Evolutionary conservation across 306 rosid species (phyloP).

Genomic region (Cucurbita moschata): DNA sequence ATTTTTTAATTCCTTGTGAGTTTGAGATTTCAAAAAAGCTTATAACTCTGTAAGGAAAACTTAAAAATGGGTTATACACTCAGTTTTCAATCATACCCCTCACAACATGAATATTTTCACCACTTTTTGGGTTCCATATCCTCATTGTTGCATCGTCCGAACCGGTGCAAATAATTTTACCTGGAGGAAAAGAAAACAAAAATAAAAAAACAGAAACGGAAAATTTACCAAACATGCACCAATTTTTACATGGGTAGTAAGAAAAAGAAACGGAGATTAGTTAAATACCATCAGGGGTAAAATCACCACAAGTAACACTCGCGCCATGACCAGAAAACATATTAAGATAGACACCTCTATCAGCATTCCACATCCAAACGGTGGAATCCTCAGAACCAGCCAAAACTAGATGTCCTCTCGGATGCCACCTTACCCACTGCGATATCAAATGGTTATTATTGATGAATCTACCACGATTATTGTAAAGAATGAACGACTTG

Average conservation of each 20-base stretch:
- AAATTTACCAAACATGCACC: background rate
- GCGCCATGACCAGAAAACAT: constrained; percentile 62
- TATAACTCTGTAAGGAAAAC: too few relatives aligned
- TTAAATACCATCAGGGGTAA: constrained; percentile 81
- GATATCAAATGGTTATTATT: background rate
- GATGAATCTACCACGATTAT: too few relatives aligned
- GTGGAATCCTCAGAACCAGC: constrained; percentile 80
- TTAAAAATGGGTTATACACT: background rate
- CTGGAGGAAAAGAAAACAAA: constrained; percentile 18
- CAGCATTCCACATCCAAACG: constrained; percentile 92
- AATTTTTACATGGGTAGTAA: background rate
- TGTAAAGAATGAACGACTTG: background rate
- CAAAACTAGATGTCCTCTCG: constrained; percentile 62
- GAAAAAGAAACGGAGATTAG: constrained; percentile 13
- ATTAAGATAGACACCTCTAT: constrained; percentile 34
- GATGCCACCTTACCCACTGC: constrained; percentile 94
- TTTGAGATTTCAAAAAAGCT: too few relatives aligned
- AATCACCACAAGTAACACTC: constrained; percentile 81
- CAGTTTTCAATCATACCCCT: constrained; percentile 35
- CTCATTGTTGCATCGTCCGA: constrained; percentile 82
- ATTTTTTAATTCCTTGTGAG: too few relatives aligned
- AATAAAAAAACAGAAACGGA: background rate
- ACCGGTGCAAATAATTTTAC: constrained; percentile 79
- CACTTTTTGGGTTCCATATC: constrained; percentile 78
- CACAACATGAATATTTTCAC: constrained; percentile 64